A percentile compares a stretch with the other conserved stretches of the same genome.
Conservation (phyloP, 2,329 filamentous ascomycete species). For the Ceratocystis destructans region DNA sequence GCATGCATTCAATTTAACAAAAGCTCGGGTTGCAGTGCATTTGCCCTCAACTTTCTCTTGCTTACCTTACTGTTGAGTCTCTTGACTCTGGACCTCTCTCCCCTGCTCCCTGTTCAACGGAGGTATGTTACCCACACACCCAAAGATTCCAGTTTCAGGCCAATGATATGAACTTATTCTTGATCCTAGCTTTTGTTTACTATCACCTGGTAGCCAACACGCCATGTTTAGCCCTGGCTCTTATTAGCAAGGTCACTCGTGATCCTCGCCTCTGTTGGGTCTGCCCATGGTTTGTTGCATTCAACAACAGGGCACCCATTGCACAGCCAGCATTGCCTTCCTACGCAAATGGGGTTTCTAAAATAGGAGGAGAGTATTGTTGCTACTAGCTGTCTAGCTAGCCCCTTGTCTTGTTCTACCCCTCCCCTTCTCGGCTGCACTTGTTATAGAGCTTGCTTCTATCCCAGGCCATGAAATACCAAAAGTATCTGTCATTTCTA, state of each 20-base stretch:
- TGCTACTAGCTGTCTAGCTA: too few species aligned
- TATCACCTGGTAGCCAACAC: neutral
- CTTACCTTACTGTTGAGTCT: neutral
- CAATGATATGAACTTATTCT: neutral
- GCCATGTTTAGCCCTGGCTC: neutral
- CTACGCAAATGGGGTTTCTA: neutral
- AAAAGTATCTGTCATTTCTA: neutral
- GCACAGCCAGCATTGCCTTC: neutral
- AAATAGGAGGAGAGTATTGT: neutral
- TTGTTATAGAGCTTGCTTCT: neutral
- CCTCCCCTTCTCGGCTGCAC: neutral
- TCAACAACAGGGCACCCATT: neutral
- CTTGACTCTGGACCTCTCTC: neutral
- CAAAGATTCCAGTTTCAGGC: neutral
- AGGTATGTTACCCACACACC: neutral
- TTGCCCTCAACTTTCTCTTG: neutral
- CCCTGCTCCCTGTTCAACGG: neutral
- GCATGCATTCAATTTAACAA: constrained; percentile 2
- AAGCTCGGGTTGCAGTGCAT: neutral
- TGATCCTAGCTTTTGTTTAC: neutral
- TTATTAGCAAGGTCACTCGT: neutral
- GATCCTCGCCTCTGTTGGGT: neutral
- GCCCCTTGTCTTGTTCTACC: neutral
- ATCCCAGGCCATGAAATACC: neutral
- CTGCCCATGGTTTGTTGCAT: neutral